These are phyloP conservation scores for Papilionanthe hybrid DNA, from an alignment of 116 monocot genomes.

Conservation along the genomic window DNA sequence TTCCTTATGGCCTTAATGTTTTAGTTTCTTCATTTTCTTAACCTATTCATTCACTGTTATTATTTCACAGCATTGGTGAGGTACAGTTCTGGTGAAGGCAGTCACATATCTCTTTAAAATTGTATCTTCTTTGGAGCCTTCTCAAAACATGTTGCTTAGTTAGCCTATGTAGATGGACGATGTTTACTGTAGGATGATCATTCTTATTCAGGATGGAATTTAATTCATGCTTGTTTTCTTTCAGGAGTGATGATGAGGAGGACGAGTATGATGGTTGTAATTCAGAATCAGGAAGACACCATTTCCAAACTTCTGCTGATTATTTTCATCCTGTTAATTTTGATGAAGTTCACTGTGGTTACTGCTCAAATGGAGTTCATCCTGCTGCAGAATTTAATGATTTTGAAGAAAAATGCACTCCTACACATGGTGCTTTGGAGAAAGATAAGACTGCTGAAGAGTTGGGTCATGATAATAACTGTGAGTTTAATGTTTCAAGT, in stretches of 20 bases:
- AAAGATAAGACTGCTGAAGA: constrained; percentile 35
- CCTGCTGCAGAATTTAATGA: constrained; percentile 21
- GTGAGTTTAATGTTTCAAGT: constrained; percentile 47
- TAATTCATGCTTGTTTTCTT: constrained; percentile 4
- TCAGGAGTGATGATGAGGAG: constrained; percentile 73
- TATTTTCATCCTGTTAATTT: constrained; percentile 46
- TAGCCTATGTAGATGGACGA: not conserved
- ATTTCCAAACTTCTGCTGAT: constrained; percentile 28
- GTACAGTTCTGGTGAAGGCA: not conserved
- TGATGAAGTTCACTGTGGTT: constrained; percentile 30
- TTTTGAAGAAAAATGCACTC: constrained; percentile 21
- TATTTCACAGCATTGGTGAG: not conserved
- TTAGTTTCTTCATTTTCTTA: not conserved
- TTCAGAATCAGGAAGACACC: constrained; percentile 35
- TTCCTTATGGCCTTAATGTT: not conserved
- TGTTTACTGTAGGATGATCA: not conserved
- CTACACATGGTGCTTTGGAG: constrained; percentile 8
- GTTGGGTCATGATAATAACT: constrained; percentile 26
- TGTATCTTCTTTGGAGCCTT: not conserved
- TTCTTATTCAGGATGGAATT: not conserved
- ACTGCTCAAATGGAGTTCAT: constrained; percentile 20
- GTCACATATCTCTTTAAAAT: not conserved
- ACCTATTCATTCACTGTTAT: not conserved
- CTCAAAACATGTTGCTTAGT: not conserved
- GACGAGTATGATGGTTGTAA: constrained; percentile 23